Evolutionary conservation across 441 rosid species (phyloP).

Genomic region (Theobroma grandiflorum): DNA sequence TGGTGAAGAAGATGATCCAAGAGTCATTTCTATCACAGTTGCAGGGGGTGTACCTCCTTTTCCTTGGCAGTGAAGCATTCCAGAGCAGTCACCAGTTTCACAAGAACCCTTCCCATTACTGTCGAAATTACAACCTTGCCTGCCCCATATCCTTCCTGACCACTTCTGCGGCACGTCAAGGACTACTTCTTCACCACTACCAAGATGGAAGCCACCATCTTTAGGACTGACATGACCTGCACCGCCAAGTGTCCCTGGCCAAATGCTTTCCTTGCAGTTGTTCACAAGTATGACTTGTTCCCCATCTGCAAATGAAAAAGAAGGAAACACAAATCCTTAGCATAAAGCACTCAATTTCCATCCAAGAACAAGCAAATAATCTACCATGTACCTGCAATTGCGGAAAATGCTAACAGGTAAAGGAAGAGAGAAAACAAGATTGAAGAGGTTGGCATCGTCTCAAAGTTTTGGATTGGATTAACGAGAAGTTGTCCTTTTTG

Average conservation of each 20-base stretch:
- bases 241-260: conserved; percentile 92
- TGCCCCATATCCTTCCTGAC: conserved; percentile 92
- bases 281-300: conserved; percentile 80
- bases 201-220: conserved; percentile 83
- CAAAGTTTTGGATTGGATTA: conserved; percentile 20
- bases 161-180: conserved; percentile 76
- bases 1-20: conserved; percentile 70
- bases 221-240: conserved; percentile 69
- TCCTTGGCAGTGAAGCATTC: conserved; percentile 71
- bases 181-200: conserved; percentile 72
- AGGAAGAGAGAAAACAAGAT: conserved; percentile 43
- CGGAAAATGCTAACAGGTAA: conserved; percentile 34
- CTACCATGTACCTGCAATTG: conserved; percentile 43
- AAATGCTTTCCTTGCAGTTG: conserved; percentile 83
- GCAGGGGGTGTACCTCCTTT: conserved; percentile 79
- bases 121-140: conserved; percentile 83
- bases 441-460: conserved; percentile 44
- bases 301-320: conserved; percentile 55
- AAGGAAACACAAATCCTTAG: background rate
- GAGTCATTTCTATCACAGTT: conserved; percentile 90
- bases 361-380: background rate
- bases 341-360: background rate
- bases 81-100: conserved; percentile 78
- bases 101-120: conserved; percentile 76
- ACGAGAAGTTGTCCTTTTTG: background rate